These are phyloP conservation scores for Hymenoscyphus infarciens DNA, from an alignment of 2,329 filamentous ascomycete species.

Conservation along the genomic window DNA sequence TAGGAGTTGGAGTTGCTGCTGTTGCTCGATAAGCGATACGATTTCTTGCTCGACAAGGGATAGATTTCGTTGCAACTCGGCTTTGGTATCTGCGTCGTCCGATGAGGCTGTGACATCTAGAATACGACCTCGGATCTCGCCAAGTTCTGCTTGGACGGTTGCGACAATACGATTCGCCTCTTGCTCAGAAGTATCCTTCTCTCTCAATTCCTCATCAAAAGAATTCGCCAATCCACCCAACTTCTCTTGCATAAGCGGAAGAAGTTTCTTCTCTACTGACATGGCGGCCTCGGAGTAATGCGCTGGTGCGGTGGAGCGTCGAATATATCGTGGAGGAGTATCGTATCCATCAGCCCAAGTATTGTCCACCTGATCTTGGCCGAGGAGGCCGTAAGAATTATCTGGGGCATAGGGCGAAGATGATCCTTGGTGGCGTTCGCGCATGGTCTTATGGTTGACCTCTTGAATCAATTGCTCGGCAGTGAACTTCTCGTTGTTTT, in stretches of 20 bases:
- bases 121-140: constrained; percentile 56
- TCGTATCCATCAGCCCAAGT: constrained; percentile 10
- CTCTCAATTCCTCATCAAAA: constrained; percentile 72
- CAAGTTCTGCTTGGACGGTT: constrained; percentile 66
- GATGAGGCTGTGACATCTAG: constrained; percentile 44
- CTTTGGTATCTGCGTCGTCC: constrained; percentile 21
- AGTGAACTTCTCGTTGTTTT: constrained; percentile 76
- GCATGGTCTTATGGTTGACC: constrained; percentile 55
- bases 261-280: constrained; percentile 65
- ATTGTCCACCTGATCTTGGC: constrained; percentile 6
- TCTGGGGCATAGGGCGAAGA: constrained; percentile 66
- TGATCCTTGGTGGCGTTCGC: constrained; percentile 55
- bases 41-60: constrained; percentile 26
- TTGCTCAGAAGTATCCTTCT: constrained; percentile 66
- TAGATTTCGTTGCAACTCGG: constrained; percentile 25
- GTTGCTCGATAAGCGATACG: constrained; percentile 41
- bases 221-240: constrained; percentile 65
- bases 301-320: constrained; percentile 12
- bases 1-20: constrained; percentile 42
- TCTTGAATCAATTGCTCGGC: constrained; percentile 81
- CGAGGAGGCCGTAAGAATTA: constrained; percentile 31
- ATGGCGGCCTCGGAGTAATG: constrained; percentile 63
- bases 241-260: constrained; percentile 66
- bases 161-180: constrained; percentile 64
- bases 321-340: constrained; percentile 11